Conservation (phyloP, 2,329 filamentous ascomycete genomes). For the Aspergillus clavatus region DNA sequence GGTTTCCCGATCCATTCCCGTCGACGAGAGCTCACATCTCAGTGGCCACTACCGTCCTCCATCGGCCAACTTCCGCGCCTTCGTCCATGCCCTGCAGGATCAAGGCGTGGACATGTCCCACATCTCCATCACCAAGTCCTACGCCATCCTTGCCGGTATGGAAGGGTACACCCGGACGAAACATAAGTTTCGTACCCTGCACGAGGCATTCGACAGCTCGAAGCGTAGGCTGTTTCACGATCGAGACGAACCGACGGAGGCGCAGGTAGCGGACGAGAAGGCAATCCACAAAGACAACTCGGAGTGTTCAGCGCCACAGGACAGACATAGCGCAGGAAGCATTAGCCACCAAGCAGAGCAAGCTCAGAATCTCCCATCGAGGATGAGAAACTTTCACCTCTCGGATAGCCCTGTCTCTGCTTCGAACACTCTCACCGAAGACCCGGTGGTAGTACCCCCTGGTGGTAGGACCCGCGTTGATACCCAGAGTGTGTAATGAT, state of each 20-base stretch:
- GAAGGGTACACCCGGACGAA: slow-evolving; percentile 72
- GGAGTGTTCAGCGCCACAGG: neutral
- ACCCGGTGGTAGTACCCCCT: neutral
- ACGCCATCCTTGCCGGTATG: slow-evolving; percentile 74
- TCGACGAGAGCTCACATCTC: slow-evolving; percentile 34
- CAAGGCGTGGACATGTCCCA: slow-evolving; percentile 73
- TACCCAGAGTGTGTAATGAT: neutral
- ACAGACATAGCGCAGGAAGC: too few species aligned
- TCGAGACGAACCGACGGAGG: neutral
- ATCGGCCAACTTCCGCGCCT: slow-evolving; percentile 74
- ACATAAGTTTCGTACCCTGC: slow-evolving; percentile 16
- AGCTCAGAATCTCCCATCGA: too few species aligned
- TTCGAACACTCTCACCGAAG: neutral
- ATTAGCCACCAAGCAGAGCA: too few species aligned
- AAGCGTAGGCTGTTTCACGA: neutral
- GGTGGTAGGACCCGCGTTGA: neutral
- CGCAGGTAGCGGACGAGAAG: neutral
- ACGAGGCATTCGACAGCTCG: slow-evolving; percentile 17
- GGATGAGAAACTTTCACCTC: too few species aligned
- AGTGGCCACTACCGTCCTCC: slow-evolving; percentile 84
- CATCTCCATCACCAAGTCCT: slow-evolving; percentile 74
- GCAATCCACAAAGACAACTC: neutral
- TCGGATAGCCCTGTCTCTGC: too few species aligned
- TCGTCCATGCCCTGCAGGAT: slow-evolving; percentile 67
- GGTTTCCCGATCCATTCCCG: neutral